Evolutionary conservation across 2,329 filamentous ascomycete genomes (phyloP).

Genomic region (Pestalotiopsis fici): DNA sequence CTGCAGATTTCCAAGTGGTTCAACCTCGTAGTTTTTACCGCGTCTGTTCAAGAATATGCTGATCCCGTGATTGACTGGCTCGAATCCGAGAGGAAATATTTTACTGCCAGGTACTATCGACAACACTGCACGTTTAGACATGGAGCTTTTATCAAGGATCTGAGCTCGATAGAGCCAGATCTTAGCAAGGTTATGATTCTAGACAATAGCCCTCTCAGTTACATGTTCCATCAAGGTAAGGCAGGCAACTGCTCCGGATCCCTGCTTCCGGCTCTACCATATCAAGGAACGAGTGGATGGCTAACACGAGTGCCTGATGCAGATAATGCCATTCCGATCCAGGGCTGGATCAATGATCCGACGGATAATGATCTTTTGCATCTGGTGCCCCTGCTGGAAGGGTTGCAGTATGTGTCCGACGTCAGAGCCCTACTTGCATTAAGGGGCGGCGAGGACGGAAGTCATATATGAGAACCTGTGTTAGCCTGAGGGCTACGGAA

Average conservation of each 20-base stretch:
- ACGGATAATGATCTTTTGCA: slow-evolving; percentile 95
- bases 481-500: not conserved
- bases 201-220: slow-evolving; percentile 97
- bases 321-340: slow-evolving; percentile 99
- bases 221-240: slow-evolving; percentile 95
- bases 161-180: slow-evolving; percentile 94
- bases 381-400: slow-evolving; percentile 88
- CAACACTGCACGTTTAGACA: slow-evolving; percentile 97
- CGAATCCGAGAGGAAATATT: slow-evolving; percentile 95
- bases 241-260: not conserved
- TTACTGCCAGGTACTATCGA: slow-evolving; percentile 88
- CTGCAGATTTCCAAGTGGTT: slow-evolving; percentile 90
- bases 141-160: slow-evolving; percentile 96
- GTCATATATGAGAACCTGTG: slow-evolving; percentile 32
- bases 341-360: slow-evolving; percentile 98
- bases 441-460: slow-evolving; percentile 79
- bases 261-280: slow-evolving; percentile 3
- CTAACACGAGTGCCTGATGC: slow-evolving; percentile 19
- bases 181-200: slow-evolving; percentile 98
- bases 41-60: slow-evolving; percentile 96
- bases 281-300: not conserved
- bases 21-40: slow-evolving; percentile 94
- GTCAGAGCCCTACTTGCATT: slow-evolving; percentile 88
- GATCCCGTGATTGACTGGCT: slow-evolving; percentile 99
- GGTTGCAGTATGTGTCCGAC: slow-evolving; percentile 94